These are phyloP conservation scores for Lactuca sativa DNA, from an alignment of 129 eudicot species.

Conservation along the genomic window DNA sequence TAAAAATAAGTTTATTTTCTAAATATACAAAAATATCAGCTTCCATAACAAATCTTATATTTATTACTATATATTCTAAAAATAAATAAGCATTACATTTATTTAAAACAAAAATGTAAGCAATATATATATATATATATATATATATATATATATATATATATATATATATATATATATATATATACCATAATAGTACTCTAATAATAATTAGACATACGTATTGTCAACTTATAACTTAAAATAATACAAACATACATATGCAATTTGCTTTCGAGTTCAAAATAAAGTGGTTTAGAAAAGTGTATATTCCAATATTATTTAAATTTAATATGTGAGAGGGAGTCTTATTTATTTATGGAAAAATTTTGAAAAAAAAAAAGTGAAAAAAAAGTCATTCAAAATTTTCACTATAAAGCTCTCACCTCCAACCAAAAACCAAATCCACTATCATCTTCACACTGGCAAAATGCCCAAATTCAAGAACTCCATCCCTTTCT, in stretches of 20 bases:
- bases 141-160: no score
- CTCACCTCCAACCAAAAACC: constrained; percentile 45
- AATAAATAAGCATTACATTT: not conserved
- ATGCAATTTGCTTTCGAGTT: not conserved
- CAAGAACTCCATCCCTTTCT: constrained; percentile 34
- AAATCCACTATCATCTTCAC: constrained; percentile 42
- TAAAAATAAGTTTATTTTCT: no score
- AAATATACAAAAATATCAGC: no score
- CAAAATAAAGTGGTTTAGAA: constrained; percentile 20
- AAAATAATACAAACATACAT: not conserved
- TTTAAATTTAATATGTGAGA: not conserved
- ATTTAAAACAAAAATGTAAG: not conserved
- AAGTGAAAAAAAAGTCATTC: not conserved
- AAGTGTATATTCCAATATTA: not conserved
- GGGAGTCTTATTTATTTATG: not conserved
- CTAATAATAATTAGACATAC: not conserved
- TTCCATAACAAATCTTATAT: no score
- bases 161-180: no score
- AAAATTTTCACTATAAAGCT: constrained; percentile 39
- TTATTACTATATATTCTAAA: no score
- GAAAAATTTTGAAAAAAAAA: not conserved
- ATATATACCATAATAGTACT: not conserved
- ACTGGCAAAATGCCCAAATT: constrained; percentile 41
- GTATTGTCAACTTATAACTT: not conserved
- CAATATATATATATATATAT: no score